Evolutionary conservation across 495 filamentous ascomycete species (phyloP).

Genomic region (Pseudevernia furfuracea): DNA sequence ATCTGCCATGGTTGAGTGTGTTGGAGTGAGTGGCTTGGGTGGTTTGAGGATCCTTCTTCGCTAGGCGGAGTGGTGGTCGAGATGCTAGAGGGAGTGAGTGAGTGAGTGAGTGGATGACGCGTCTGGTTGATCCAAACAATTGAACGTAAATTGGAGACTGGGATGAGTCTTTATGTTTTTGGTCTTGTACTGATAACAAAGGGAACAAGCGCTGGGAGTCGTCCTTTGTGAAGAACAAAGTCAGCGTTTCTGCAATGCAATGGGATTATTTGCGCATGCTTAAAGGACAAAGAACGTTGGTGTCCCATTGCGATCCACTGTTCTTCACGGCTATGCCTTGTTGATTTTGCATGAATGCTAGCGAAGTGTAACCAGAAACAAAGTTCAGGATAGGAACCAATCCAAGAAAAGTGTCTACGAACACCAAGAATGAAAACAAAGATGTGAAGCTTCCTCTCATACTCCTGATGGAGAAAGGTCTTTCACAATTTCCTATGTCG

Average conservation of each 20-base stretch:
- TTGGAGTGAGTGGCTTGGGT: background rate
- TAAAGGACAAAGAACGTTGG: background rate
- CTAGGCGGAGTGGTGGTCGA: background rate
- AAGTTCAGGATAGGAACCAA: too few species aligned
- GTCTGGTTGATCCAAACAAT: background rate
- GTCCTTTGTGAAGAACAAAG: background rate
- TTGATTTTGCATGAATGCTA: background rate
- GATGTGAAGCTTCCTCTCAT: too few species aligned
- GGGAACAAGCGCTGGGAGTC: background rate
- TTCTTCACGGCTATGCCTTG: background rate
- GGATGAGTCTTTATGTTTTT: background rate
- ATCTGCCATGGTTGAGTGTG: background rate
- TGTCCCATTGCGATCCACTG: background rate
- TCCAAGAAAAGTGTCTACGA: too few species aligned
- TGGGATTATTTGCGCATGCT: background rate
- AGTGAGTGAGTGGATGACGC: background rate
- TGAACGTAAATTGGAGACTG: background rate
- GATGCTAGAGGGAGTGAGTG: background rate
- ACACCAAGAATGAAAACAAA: too few species aligned
- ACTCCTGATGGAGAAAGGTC: too few species aligned
- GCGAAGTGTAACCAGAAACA: too few species aligned
- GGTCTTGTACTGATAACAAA: background rate
- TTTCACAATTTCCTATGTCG: too few species aligned
- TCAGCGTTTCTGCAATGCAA: background rate
- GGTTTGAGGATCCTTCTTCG: background rate